A percentile compares a stretch with the other conserved stretches of the same genome.
These are phyloP conservation scores for Melastoma candidum DNA, from an alignment of 441 rosid genomes.

Conservation along the genomic window DNA sequence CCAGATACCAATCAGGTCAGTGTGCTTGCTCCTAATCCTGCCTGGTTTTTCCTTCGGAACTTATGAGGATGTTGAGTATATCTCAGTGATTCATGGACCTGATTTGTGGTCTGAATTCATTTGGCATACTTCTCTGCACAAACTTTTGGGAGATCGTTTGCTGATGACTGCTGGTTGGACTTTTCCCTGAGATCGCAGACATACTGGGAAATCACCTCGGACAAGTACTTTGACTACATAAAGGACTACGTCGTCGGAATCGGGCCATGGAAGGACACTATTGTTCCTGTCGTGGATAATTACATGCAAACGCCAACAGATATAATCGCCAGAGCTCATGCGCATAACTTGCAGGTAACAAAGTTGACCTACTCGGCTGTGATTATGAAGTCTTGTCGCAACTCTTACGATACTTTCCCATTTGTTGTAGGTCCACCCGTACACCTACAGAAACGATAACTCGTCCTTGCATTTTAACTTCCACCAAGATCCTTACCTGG, in stretches of 20 bases:
- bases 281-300: constrained; percentile 56
- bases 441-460: constrained; percentile 78
- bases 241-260: constrained; percentile 76
- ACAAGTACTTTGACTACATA: constrained; percentile 58
- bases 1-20: constrained; percentile 90
- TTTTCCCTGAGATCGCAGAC: constrained; percentile 42
- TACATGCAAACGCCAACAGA: constrained; percentile 63
- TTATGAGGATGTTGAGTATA: too few species aligned
- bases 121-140: too few species aligned
- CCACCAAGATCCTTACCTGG: constrained; percentile 62
- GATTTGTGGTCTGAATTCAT: too few species aligned
- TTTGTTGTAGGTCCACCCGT: constrained; percentile 67
- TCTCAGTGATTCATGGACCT: too few species aligned
- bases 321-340: constrained; percentile 79
- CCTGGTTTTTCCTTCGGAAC: too few species aligned
- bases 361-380: background rate
- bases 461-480: constrained; percentile 52
- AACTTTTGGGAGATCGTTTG: too few species aligned
- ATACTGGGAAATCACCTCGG: constrained; percentile 80
- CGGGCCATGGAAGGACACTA: constrained; percentile 97
- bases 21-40: background rate
- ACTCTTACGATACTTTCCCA: background rate
- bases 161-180: background rate
- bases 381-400: background rate
- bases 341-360: constrained; percentile 68